Base-by-base conservation (phyloP, 2,329 filamentous ascomycete species). In the Arachnomyces sp. region DNA sequence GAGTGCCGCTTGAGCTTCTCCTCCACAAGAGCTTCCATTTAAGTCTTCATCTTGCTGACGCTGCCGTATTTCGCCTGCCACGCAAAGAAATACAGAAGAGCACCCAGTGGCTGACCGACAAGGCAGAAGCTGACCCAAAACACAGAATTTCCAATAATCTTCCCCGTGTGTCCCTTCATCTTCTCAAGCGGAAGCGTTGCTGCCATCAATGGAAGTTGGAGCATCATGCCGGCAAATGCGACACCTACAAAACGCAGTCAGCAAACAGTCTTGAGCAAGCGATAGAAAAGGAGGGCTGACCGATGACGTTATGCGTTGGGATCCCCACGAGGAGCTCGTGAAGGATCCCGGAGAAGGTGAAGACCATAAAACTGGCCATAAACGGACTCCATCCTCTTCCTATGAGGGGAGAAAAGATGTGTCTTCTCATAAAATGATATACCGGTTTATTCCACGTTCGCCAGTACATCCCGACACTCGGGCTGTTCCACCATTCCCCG, bases 61-160 rank as follows among this genome's bases (percentile, higher is more conserved):
- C 82, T 88, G 9, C 92, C 92, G 59, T 95, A 95, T 68, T 96
- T 96, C 40, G 87, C 87, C 66, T 96, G 90, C 90, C 92, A 98
- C 1, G 89, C 89, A 60, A 96, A 96, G 62, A 95, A 98, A 62
- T 98, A 98, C 60, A 94, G 73, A 44, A 98, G 68, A 1, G 87
- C 89, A 1, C 87, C 92, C 52, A 96, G 77, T 0, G 92, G 92
- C 69, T 98, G 92, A 3, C 92, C 92, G 9, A 98, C 84, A 2
- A 96, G 78, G 49, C 90, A 95, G 58, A 98, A 98, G 9, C 85
- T 90, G 14, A 95, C 73, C 92, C 92, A 96, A 63, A 98, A 98
- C 43, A 93, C 89, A 55, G 82, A 81, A 61, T 98, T 98, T 2
- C 92, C 92, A 18, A 93, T 72, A 7, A 94, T 73, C 52, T 82